Base-by-base conservation (phyloP, 108 stramenopile genomes). In the Nitzschia palea region DNA sequence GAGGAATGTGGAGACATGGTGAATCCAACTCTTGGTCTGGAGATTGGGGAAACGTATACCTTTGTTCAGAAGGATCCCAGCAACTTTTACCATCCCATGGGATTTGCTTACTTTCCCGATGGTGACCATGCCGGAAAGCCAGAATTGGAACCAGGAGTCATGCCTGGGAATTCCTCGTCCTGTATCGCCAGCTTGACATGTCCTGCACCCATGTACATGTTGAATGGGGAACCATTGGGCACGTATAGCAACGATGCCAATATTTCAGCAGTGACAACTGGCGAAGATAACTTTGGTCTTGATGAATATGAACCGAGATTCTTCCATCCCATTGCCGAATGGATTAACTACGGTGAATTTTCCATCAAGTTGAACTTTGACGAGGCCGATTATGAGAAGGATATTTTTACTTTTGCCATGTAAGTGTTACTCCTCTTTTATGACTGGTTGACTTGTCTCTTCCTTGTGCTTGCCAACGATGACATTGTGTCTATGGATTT, bases 371-470 rank as follows among this genome's bases (percentile, higher is more conserved):
- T 93, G 20, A 80, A 72, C 23, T 83, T 93, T 28, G 79, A 75
- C 18, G 72, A 73, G 63, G 72, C 23, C 14, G 68, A 69, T 42
- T 80, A 64, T 50, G 58, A 59, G 4, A 45, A 83, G 64, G 96
- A 96, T 67, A 84, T 96, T 30, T 96, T 96, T 61, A 94, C 74
- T 96, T 95, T 62, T 96, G 96, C 70, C 96, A 96, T 67, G 86
- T 87, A 66, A 73, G 83, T 80, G 40, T n/a, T n/a, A n/a, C n/a
- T n/a, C n/a, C n/a, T n/a, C n/a, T n/a, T n/a, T n/a, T n/a, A n/a
- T n/a, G n/a, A n/a, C n/a, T n/a, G n/a, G 23, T 14, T n/a, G n/a
- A n/a, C n/a, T n/a, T n/a, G n/a, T n/a, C n/a, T n/a, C n/a, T n/a
- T n/a, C n/a, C n/a, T n/a, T n/a, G n/a, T n/a, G n/a, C n/a, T n/a